These are phyloP conservation scores for Solanum infundibuliforme DNA, from an alignment of 257 asterid species.

Conservation along the genomic window DNA sequence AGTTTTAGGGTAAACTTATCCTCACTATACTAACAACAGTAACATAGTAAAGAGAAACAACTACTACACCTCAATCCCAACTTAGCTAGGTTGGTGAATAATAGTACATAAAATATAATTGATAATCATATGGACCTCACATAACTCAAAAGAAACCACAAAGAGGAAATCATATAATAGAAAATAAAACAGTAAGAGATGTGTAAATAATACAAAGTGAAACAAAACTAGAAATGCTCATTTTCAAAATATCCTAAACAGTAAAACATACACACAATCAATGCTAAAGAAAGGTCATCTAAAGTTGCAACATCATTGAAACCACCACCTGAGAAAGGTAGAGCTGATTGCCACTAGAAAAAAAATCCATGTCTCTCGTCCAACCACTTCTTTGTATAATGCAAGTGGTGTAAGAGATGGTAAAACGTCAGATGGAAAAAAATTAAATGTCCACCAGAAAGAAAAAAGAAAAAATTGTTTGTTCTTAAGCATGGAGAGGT, in stretches of 20 bases:
- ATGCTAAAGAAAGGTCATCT: conserved; percentile 87
- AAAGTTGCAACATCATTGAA: conserved; percentile 76
- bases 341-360: conserved; percentile 74
- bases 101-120: neutral
- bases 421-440: neutral
- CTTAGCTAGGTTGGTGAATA: neutral
- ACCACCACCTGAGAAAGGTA: conserved; percentile 78
- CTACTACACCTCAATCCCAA: neutral
- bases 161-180: neutral
- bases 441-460: neutral
- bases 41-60: neutral
- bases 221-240: neutral
- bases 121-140: neutral
- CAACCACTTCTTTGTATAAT: conserved; percentile 80
- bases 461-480: neutral
- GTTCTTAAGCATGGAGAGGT: neutral
- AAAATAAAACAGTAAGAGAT: neutral
- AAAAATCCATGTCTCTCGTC: conserved; percentile 69
- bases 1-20: neutral
- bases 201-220: neutral
- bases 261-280: conserved; percentile 57
- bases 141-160: neutral
- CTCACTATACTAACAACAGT: neutral
- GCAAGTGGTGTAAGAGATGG: conserved; percentile 35
- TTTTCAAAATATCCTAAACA: neutral